These are phyloP conservation scores for Amylostereum chailletii DNA, from an alignment of 1,284 basidiomycete species.

Conservation along the genomic window DNA sequence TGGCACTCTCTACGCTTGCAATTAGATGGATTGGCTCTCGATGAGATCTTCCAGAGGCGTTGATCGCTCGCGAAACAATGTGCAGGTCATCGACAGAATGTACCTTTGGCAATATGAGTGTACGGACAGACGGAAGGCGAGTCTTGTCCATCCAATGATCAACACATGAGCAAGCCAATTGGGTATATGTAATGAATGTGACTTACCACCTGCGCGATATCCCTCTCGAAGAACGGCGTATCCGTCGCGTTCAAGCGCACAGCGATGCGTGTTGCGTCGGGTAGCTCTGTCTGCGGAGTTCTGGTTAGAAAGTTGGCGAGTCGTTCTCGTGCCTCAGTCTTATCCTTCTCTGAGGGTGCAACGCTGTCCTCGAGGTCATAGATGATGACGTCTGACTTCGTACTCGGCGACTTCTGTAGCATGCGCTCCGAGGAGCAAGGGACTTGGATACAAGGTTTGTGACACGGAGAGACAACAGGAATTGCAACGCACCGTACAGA, in stretches of 20 bases:
- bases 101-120: conserved; percentile 74
- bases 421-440: conserved; percentile 73
- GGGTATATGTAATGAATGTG: not conserved
- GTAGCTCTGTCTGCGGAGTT: conserved; percentile 26
- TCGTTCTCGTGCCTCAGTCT: conserved; percentile 50
- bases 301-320: conserved; percentile 48
- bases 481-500: not conserved
- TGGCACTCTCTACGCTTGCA: conserved; percentile 76
- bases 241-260: conserved; percentile 73
- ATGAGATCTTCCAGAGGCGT: conserved; percentile 19
- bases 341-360: conserved; percentile 50
- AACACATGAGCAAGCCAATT: too few relatives aligned
- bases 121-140: conserved; percentile 34
- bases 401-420: conserved; percentile 67
- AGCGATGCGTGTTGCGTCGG: conserved; percentile 45
- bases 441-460: conserved; percentile 28
- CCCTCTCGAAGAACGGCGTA: conserved; percentile 64
- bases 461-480: not conserved
- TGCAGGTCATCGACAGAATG: conserved; percentile 61
- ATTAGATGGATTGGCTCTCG: conserved; percentile 48
- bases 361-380: conserved; percentile 86
- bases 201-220: conserved; percentile 60
- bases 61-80: conserved; percentile 44
- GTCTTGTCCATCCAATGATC: conserved; percentile 9
- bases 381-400: conserved; percentile 66